These are phyloP conservation scores for Ceratobasidium sp. DNA, from an alignment of 1,284 basidiomycete genomes.

Conservation along the genomic window DNA sequence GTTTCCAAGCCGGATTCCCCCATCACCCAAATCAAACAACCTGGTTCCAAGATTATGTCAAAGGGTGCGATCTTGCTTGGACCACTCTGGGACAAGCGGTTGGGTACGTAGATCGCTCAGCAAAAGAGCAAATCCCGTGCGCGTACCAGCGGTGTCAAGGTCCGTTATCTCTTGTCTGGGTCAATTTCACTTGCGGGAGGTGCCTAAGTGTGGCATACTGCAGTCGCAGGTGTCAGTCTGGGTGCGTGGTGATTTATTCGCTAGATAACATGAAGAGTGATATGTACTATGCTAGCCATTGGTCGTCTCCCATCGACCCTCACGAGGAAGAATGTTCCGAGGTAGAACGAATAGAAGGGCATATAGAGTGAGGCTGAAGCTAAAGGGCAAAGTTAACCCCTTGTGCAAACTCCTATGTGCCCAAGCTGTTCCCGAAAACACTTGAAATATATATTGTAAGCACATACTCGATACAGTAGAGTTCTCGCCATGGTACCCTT, in stretches of 20 bases:
- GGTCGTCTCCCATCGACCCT: neutral
- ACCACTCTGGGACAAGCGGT: neutral
- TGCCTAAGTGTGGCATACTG: neutral
- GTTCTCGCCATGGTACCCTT: too few species aligned
- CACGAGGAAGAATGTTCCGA: neutral
- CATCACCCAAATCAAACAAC: neutral
- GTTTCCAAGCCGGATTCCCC: slow-evolving; percentile 4
- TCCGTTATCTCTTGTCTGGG: neutral
- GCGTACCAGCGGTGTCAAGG: neutral
- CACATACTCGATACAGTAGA: too few species aligned
- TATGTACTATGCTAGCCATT: neutral
- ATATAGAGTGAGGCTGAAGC: too few species aligned
- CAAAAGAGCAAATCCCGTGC: neutral
- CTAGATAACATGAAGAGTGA: neutral
- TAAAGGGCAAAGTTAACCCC: too few species aligned
- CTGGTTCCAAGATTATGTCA: neutral
- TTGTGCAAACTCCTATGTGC: too few species aligned
- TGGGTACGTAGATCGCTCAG: neutral
- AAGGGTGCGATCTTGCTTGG: neutral
- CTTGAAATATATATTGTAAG: too few species aligned
- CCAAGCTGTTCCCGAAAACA: too few species aligned
- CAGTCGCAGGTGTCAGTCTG: neutral
- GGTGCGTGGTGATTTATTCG: neutral
- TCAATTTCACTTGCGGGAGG: neutral
- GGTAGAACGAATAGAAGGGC: too few species aligned